A percentile compares a stretch with the other conserved stretches of the same genome.
These are phyloP conservation scores for Talaromyces nanjingensis DNA, from an alignment of 495 filamentous ascomycete genomes.

Conservation along the genomic window DNA sequence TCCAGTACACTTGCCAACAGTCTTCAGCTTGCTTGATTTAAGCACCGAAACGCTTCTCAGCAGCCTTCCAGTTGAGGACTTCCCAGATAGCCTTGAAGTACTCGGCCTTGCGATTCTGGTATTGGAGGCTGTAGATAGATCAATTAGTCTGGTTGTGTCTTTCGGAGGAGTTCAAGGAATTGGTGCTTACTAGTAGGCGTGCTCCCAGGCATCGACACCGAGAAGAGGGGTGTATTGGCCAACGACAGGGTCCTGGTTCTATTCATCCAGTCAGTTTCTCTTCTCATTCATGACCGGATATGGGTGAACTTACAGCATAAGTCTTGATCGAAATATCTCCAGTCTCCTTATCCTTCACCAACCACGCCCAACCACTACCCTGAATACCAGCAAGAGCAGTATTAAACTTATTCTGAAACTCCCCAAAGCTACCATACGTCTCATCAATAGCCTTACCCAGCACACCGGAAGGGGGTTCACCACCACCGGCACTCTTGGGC, in stretches of 20 bases:
- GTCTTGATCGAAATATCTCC: slow-evolving; percentile 67
- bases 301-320: slow-evolving; percentile 49
- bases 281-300: too few species aligned
- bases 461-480: slow-evolving; percentile 62
- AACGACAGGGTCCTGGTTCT: slow-evolving; percentile 91
- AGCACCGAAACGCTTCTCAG: slow-evolving; percentile 68
- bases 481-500: slow-evolving; percentile 63
- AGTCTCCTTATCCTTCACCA: slow-evolving; percentile 79
- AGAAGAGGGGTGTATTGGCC: slow-evolving; percentile 79
- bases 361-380: slow-evolving; percentile 92
- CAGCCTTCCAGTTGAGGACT: slow-evolving; percentile 95
- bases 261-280: not conserved
- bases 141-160: slow-evolving; percentile 28
- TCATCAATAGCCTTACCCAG: slow-evolving; percentile 66
- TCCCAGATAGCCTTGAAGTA: slow-evolving; percentile 98
- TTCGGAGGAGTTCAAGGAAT: not conserved
- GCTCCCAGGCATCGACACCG: slow-evolving; percentile 97
- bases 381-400: slow-evolving; percentile 79
- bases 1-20: not conserved
- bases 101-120: slow-evolving; percentile 97
- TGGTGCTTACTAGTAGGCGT: slow-evolving; percentile 61
- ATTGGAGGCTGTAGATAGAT: slow-evolving; percentile 60
- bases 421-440: slow-evolving; percentile 66
- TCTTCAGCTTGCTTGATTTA: slow-evolving; percentile 1
- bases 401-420: slow-evolving; percentile 72